Conservation (phyloP, 2,329 filamentous ascomycete genomes). For the Aspergillus persii region DNA sequence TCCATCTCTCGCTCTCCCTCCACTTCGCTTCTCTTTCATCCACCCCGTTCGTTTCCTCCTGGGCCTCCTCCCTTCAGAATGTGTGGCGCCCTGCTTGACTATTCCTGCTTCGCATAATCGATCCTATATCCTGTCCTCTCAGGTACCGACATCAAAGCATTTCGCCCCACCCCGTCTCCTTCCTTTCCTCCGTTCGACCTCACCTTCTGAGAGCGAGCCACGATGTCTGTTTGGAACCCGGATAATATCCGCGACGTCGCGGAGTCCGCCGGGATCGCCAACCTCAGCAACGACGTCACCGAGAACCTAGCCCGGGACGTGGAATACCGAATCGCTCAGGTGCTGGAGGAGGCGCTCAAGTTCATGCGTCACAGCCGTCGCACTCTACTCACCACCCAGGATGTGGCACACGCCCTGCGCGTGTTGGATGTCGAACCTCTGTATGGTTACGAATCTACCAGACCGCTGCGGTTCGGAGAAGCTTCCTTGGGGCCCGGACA, state of each 20-base stretch:
- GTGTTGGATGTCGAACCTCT: constrained; percentile 90
- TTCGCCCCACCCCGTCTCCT: neutral
- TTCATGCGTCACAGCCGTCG: constrained; percentile 92
- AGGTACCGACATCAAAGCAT: neutral
- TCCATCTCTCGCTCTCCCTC: neutral
- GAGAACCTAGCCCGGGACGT: constrained; percentile 89
- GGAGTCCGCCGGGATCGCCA: constrained; percentile 85
- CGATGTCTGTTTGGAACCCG: constrained; percentile 80
- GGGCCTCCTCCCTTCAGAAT: neutral
- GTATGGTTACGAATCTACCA: constrained; percentile 91
- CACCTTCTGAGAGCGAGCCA: constrained; percentile 8
- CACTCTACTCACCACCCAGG: constrained; percentile 82
- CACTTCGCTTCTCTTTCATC: neutral
- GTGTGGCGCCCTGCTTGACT: neutral
- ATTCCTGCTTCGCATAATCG: neutral
- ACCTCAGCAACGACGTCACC: constrained; percentile 79
- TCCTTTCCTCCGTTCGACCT: neutral
- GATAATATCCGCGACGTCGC: constrained; percentile 96
- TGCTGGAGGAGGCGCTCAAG: constrained; percentile 89
- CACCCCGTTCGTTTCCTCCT: neutral
- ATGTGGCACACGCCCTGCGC: constrained; percentile 80
- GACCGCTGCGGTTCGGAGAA: constrained; percentile 87
- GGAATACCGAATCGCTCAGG: constrained; percentile 90
- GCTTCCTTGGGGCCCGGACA: constrained; percentile 91
- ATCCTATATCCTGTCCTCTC: neutral